Base-by-base conservation (phyloP, 2,329 filamentous ascomycete genomes). In the Calonectria leucothoes region DNA sequence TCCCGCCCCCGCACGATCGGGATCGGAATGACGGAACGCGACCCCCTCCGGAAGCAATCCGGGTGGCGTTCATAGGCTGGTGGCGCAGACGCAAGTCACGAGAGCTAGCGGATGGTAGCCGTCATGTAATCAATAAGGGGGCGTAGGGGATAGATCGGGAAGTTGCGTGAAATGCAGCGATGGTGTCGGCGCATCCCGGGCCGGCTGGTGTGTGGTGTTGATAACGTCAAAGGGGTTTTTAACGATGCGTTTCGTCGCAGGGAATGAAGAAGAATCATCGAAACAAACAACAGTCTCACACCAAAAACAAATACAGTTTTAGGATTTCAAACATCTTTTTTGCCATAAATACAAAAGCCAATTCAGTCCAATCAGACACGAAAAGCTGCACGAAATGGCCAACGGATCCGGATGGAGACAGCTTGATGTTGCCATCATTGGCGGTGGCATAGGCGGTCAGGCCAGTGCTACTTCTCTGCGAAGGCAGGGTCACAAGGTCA, bases 401-500 rank as follows among this genome's bases (percentile, higher is more conserved):
- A 64, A 42, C 20, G 59, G 59, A 45, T 31, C 35, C 17, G 33
- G 31, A 35, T 66, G 64, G 64, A 66, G 29, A 39, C 64, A 66
- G 15, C 64, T 66, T 29, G 48, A 66, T 14, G 27, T 66, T 49
- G 64, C 74, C 51, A 81, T 85, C n/a, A 77, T 84, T 5, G 84
- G 84, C 14, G 83, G 82, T 2, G 89, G 90, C 4, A 90, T 91
- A 48, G 89, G 89, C 11, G 89, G 90, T 0, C 81, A 91, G 11
- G 85, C 85, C 11, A 86, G 88, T 2, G 89, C 89, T 1, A 88
- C 92, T 42, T 87, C 85, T 15, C 82, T 92, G 0, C 86, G 90
- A 10, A 86, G 87, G 70, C 85, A 88, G 55, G 89, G 89, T 2
- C 89, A 91, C 74, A 74, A 83, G 12, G 88, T 91, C 37, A 70